Evolutionary conservation across 2,329 filamentous ascomycete species (phyloP).

Genomic region (Nemania sp.): DNA sequence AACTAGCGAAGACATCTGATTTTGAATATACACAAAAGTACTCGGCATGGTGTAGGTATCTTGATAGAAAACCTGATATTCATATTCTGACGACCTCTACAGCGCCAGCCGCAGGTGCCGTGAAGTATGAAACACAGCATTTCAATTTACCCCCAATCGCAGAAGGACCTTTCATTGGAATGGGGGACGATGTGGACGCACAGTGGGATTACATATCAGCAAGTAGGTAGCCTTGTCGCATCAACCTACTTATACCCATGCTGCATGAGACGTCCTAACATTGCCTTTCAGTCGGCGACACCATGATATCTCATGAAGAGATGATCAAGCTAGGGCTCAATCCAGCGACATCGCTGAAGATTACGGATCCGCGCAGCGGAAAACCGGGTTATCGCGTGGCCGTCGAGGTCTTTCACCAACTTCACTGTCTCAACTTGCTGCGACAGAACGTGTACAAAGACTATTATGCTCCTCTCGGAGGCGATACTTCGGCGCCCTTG

Average conservation of each 20-base stretch:
- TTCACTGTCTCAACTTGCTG: slow-evolving; percentile 56
- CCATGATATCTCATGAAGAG: slow-evolving; percentile 61
- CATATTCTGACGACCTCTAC: slow-evolving; percentile 14
- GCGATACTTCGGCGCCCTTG: slow-evolving; percentile 51
- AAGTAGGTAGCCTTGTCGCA: slow-evolving; percentile 32
- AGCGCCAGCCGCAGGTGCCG: slow-evolving; percentile 53
- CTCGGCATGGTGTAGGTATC: slow-evolving; percentile 51
- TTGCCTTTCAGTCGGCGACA: slow-evolving; percentile 55
- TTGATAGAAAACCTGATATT: neutral
- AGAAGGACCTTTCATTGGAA: slow-evolving; percentile 58
- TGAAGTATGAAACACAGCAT: slow-evolving; percentile 54
- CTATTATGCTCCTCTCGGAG: slow-evolving; percentile 53
- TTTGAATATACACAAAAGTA: slow-evolving; percentile 45
- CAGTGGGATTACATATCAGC: slow-evolving; percentile 53
- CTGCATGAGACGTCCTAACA: neutral
- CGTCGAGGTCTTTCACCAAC: slow-evolving; percentile 61
- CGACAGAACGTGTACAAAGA: slow-evolving; percentile 54
- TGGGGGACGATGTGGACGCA: slow-evolving; percentile 59
- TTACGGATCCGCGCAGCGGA: slow-evolving; percentile 59
- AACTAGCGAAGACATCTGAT: slow-evolving; percentile 43
- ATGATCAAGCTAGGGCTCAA: slow-evolving; percentile 57
- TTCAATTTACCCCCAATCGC: slow-evolving; percentile 55
- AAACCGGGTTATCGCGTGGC: slow-evolving; percentile 63
- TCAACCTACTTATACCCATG: too few species aligned
- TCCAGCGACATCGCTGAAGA: slow-evolving; percentile 55